Percentiles rank a stretch among this genome's conserved stretches.
phyloP scores from a whole-genome alignment of 2,329 filamentous ascomycete species.

The Penicillium italicum region DNA sequence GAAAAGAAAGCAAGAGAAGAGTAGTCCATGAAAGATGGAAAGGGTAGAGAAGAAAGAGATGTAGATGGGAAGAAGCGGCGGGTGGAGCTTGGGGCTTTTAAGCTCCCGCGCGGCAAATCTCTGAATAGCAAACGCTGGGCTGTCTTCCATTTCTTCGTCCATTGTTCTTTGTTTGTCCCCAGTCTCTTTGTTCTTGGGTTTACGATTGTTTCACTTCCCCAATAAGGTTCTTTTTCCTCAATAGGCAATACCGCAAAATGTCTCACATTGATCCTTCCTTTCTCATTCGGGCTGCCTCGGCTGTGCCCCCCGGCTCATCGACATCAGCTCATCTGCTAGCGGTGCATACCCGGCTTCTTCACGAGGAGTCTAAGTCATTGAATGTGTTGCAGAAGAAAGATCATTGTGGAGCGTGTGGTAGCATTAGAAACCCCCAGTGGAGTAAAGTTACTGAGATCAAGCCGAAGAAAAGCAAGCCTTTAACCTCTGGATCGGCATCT shows the following conservation, averaged over 20 bases:
- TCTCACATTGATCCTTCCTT: slow-evolving; percentile 29
- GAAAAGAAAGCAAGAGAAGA: neutral
- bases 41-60: slow-evolving; percentile 3
- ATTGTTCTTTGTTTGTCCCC: neutral
- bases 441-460: slow-evolving; percentile 31
- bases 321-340: slow-evolving; percentile 42
- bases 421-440: slow-evolving; percentile 29
- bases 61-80: slow-evolving; percentile 7
- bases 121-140: neutral
- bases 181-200: neutral
- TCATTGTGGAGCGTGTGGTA: slow-evolving; percentile 43
- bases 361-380: slow-evolving; percentile 34
- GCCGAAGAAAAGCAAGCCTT: slow-evolving; percentile 12
- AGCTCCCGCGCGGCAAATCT: slow-evolving; percentile 11
- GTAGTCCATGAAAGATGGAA: neutral
- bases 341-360: slow-evolving; percentile 37
- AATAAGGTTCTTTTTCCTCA: neutral
- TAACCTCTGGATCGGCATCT: slow-evolving; percentile 9
- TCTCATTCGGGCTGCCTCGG: slow-evolving; percentile 36
- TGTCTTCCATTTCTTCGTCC: neutral
- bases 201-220: neutral
- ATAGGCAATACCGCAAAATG: slow-evolving; percentile 21
- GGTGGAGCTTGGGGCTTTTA: slow-evolving; percentile 7
- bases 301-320: slow-evolving; percentile 35
- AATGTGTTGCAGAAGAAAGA: slow-evolving; percentile 31